These are phyloP conservation scores for Skeletonema costatum DNA, from an alignment of 108 stramenopile genomes.

Conservation along the genomic window DNA sequence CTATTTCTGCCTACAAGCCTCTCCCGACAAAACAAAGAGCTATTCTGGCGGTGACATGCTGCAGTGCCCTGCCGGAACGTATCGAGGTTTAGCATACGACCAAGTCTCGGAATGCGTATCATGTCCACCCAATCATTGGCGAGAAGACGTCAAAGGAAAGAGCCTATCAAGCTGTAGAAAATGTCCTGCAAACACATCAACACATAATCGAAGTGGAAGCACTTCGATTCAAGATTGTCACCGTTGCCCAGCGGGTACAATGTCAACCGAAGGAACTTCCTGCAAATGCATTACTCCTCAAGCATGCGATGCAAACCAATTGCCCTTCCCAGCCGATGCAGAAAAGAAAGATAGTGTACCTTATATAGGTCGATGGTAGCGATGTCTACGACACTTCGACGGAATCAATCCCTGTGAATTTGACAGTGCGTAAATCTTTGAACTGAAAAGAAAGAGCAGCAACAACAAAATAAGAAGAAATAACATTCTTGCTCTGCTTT, in stretches of 20 bases:
- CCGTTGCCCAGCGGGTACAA: conserved; percentile 53
- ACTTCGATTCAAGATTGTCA: conserved; percentile 32
- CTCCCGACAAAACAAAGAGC: conserved; percentile 6
- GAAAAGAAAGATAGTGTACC: conserved; percentile 46
- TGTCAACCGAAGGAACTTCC: conserved; percentile 33
- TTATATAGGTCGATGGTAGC: conserved; percentile 25
- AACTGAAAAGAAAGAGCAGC: background rate
- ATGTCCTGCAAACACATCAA: conserved; percentile 55
- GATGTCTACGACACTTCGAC: background rate
- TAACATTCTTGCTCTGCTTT: background rate
- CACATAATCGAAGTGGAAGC: conserved; percentile 4
- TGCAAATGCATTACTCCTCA: conserved; percentile 47
- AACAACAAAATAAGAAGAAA: background rate
- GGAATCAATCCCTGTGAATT: conserved; percentile 23
- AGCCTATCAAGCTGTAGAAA: conserved; percentile 44
- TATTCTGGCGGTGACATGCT: conserved; percentile 55
- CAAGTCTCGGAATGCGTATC: conserved; percentile 42
- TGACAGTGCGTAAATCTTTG: conserved; percentile 26
- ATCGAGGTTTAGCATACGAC: conserved; percentile 56
- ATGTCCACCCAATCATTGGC: conserved; percentile 56
- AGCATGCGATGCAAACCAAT: conserved; percentile 34
- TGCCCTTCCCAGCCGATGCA: conserved; percentile 49
- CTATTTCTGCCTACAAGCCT: conserved; percentile 57
- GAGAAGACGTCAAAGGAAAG: conserved; percentile 50
- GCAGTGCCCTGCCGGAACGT: conserved; percentile 63